Base-by-base conservation (phyloP, 2,329 filamentous ascomycete species). In the Diplocarpon rosae region DNA sequence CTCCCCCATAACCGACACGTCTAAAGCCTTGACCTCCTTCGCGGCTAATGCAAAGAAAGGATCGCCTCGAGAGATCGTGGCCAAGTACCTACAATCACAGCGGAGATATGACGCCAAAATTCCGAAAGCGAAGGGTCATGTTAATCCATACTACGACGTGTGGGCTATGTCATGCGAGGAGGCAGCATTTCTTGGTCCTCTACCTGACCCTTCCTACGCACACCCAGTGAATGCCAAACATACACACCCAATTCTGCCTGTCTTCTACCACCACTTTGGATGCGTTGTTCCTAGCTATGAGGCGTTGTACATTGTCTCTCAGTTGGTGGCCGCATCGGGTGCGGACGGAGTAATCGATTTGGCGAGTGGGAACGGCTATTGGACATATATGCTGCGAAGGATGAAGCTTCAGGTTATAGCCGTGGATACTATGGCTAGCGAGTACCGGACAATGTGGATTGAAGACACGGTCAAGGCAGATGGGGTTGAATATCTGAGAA, bases 221-320 rank as follows among this genome's bases (percentile, higher is more conserved):
- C 31, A 51, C 37, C 55, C 78, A 2, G 68, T 67, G 13, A 63
- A 68, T 20, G 70, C 73, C 3, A 69, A 68, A 42, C 71, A 69
- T 47, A 74, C 72, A 39, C 83, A 88, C 63, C 80, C 83, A 54
- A 68, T 85, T 6, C 69, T 87, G 8, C 83, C 83, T 2, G 68
- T 87, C 14, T 69, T 86, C 44, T 87, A 86, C 71, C 83, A 87
- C 64, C 83, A 88, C 62, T 87, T 87, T 61, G 82, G 82, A 40
- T 88, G 83, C 63, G 74, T 75, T 1, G 78, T 78, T 15, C 83
- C 83, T 0, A 76, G 73, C 9, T 80, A 82, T 60, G 80, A 85
- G 54, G 69, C 74, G 1, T 65, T 88, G 11, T 66, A 72, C 49
- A 66, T 82, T 16, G 69, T 87, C 28, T 70, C 70, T 30, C 66